A percentile compares a stretch with the other conserved stretches of the same genome.
Conservation (phyloP, 2,329 filamentous ascomycete genomes). For the Penicillium sp. region DNA sequence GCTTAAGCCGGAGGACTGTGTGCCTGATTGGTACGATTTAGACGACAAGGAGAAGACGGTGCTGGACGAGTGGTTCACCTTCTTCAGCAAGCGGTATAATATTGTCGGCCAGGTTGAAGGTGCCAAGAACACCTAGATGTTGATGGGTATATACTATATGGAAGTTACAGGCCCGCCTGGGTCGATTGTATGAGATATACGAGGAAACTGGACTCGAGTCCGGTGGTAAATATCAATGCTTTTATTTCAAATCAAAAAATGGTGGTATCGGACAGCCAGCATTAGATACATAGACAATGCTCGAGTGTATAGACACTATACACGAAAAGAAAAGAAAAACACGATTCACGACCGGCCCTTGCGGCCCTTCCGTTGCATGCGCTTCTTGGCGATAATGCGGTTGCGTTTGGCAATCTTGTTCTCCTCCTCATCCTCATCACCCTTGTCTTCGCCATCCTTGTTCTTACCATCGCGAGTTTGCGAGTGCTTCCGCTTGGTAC, state of each 20-base stretch:
- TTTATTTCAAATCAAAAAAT: slow-evolving; percentile 19
- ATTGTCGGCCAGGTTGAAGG: slow-evolving; percentile 52
- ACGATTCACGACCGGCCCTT: slow-evolving; percentile 42
- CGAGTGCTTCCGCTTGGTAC: slow-evolving; percentile 34
- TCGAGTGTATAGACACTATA: slow-evolving; percentile 9
- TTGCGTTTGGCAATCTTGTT: slow-evolving; percentile 61
- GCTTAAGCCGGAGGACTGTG: slow-evolving; percentile 76
- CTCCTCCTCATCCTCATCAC: slow-evolving; percentile 29
- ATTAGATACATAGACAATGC: slow-evolving; percentile 11
- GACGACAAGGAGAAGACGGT: slow-evolving; percentile 78
- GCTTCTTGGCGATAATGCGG: slow-evolving; percentile 80
- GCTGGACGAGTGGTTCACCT: slow-evolving; percentile 88
- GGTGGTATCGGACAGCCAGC: slow-evolving; percentile 18
- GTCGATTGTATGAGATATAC: slow-evolving; percentile 8
- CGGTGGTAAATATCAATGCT: slow-evolving; percentile 17
- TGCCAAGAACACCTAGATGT: slow-evolving; percentile 33
- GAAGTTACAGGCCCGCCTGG: not conserved
- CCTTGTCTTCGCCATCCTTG: slow-evolving; percentile 31
- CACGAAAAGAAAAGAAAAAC: slow-evolving; percentile 1
- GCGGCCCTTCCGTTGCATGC: slow-evolving; percentile 64
- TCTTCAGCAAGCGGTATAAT: slow-evolving; percentile 96
- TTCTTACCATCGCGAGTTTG: slow-evolving; percentile 20
- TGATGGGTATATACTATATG: not conserved
- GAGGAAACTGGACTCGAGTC: not conserved
- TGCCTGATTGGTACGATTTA: slow-evolving; percentile 76